Evolutionary conservation across 1,284 basidiomycete species (phyloP).

Genomic region (Boletus calvinii): DNA sequence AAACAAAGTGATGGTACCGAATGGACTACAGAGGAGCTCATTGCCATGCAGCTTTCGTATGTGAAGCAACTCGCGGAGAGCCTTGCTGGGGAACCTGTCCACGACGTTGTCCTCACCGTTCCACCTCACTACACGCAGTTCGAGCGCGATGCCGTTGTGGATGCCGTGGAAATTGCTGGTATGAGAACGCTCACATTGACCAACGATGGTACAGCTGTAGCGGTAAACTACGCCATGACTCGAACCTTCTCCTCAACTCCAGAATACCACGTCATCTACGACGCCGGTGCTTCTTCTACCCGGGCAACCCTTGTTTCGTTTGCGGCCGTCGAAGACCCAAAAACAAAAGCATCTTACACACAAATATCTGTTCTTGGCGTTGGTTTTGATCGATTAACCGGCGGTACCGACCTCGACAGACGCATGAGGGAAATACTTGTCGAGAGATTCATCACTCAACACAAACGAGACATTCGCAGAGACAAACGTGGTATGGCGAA

Average conservation of each 20-base stretch:
- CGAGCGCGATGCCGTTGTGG: constrained; percentile 85
- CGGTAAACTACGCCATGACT: constrained; percentile 96
- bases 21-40: constrained; percentile 87
- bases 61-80: constrained; percentile 86
- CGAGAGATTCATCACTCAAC: constrained; percentile 70
- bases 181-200: constrained; percentile 82
- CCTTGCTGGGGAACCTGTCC: constrained; percentile 72
- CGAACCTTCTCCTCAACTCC: constrained; percentile 73
- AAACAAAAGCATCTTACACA: constrained; percentile 56
- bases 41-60: constrained; percentile 94
- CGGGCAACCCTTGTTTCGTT: constrained; percentile 88
- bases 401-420: constrained; percentile 84
- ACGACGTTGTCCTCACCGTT: constrained; percentile 83
- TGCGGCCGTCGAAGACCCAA: constrained; percentile 51
- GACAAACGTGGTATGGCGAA: constrained; percentile 91
- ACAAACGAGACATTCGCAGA: constrained; percentile 60
- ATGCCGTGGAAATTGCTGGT: constrained; percentile 90
- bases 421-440: constrained; percentile 82
- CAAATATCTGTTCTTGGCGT: constrained; percentile 76
- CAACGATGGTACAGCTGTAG: constrained; percentile 91
- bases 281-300: constrained; percentile 87
- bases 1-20: constrained; percentile 59
- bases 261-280: constrained; percentile 92
- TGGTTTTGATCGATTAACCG: constrained; percentile 77
- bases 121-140: constrained; percentile 86